Percentiles rank a stretch among this genome's conserved stretches.
phyloP scores from a whole-genome alignment of 2,329 filamentous ascomycete genomes.

The Aspergillus amoenus region DNA sequence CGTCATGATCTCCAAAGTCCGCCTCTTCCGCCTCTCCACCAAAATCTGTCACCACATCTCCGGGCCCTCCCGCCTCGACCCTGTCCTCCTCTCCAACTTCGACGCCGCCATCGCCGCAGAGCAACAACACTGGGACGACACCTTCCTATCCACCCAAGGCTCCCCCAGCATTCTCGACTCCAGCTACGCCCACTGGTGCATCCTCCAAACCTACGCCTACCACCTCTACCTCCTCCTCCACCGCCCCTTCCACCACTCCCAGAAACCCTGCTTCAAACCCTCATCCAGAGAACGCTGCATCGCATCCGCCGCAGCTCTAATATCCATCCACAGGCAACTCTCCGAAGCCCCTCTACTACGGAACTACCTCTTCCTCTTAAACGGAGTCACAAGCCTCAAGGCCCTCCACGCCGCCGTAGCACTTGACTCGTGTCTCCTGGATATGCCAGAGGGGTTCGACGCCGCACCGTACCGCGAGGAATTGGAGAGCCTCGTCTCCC shows the following conservation, averaged over 20 bases:
- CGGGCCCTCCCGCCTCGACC: slow-evolving; percentile 7
- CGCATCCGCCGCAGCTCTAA: slow-evolving; percentile 18
- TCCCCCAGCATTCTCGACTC: slow-evolving; percentile 18
- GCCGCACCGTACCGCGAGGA: too few species aligned
- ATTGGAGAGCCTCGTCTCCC: too few species aligned
- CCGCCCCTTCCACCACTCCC: slow-evolving; percentile 18
- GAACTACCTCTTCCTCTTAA: neutral
- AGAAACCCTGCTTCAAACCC: neutral
- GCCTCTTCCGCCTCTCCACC: slow-evolving; percentile 27
- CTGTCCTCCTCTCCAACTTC: slow-evolving; percentile 4
- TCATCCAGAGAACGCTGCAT: slow-evolving; percentile 22
- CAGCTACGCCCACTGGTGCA: slow-evolving; percentile 27
- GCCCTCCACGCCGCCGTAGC: slow-evolving; percentile 1
- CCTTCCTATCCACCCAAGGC: slow-evolving; percentile 15
- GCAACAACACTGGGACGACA: slow-evolving; percentile 19
- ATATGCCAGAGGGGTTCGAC: too few species aligned
- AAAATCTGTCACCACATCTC: slow-evolving; percentile 25
- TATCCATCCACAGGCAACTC: slow-evolving; percentile 20
- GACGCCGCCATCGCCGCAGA: slow-evolving; percentile 19
- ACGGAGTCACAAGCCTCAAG: neutral
- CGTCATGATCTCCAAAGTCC: slow-evolving; percentile 30
- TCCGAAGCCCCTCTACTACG: neutral
- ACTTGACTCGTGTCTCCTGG: neutral
- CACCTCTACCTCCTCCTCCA: slow-evolving; percentile 32
- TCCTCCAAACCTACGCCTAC: slow-evolving; percentile 32